A percentile compares a stretch with the other conserved stretches of the same genome.
These are phyloP conservation scores for Sarocladium kiliense DNA, from an alignment of 2,329 filamentous ascomycete species.

Conservation along the genomic window DNA sequence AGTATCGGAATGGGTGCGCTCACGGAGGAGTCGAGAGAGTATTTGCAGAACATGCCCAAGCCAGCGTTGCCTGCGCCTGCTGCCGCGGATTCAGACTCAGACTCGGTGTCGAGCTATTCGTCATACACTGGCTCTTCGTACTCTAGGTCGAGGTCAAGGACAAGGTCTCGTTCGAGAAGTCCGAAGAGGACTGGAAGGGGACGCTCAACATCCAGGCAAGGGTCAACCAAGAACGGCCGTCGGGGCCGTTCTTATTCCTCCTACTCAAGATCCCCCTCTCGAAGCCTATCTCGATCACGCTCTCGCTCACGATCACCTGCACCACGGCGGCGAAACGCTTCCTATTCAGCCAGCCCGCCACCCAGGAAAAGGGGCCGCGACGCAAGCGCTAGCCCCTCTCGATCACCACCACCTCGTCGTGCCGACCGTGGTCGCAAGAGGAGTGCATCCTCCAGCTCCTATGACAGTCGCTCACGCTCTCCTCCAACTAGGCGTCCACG, in stretches of 20 bases:
- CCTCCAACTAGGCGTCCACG: constrained; percentile 19
- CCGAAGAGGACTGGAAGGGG: constrained; percentile 30
- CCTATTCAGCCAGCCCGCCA: constrained; percentile 24
- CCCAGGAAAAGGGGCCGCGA: constrained; percentile 20
- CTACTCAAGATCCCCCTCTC: constrained; percentile 36
- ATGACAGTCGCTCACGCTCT: constrained; percentile 24
- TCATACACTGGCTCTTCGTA: constrained; percentile 64
- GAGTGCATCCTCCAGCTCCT: constrained; percentile 25
- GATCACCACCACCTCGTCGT: constrained; percentile 23
- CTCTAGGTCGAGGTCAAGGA: constrained; percentile 39
- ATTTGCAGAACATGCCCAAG: constrained; percentile 84
- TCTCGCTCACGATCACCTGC: constrained; percentile 27
- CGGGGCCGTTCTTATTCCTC: constrained; percentile 24
- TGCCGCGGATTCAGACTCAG: constrained; percentile 57
- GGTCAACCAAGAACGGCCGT: constrained; percentile 6
- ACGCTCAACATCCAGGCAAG: constrained; percentile 24
- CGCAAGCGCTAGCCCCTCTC: constrained; percentile 20
- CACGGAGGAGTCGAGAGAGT: constrained; percentile 92
- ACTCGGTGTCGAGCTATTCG: constrained; percentile 73
- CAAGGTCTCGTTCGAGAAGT: constrained; percentile 38
- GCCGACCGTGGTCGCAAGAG: constrained; percentile 18
- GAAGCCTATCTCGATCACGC: constrained; percentile 36
- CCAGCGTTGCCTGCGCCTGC: constrained; percentile 67
- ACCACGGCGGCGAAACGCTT: constrained; percentile 16
- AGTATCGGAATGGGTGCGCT: constrained; percentile 93